Percentiles rank a stretch among this genome's conserved stretches.
These are phyloP conservation scores for Cutaneotrichosporon cavernicola DNA, from an alignment of 1,284 basidiomycete genomes.

Conservation along the genomic window DNA sequence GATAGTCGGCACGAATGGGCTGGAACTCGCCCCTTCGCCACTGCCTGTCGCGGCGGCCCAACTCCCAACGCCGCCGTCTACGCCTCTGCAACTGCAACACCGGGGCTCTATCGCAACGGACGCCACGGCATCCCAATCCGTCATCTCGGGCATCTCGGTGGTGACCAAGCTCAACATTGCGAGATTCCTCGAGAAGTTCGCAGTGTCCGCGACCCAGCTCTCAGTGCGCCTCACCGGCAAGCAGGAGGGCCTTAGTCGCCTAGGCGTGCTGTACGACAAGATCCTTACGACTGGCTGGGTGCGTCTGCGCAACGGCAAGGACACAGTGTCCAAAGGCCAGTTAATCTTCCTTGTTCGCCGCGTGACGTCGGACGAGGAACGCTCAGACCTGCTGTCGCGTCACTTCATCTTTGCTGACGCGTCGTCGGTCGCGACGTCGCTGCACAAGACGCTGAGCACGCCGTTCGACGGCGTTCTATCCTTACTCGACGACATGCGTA, in stretches of 20 bases:
- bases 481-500: conserved; percentile 50
- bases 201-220: conserved; percentile 40
- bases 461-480: conserved; percentile 51
- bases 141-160: conserved; percentile 6
- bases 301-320: conserved; percentile 38
- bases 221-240: conserved; percentile 46
- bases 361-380: conserved; percentile 48
- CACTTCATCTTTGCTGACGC: conserved; percentile 55
- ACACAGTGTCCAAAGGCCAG: conserved; percentile 55
- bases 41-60: background rate
- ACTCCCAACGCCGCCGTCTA: background rate
- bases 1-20: background rate
- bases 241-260: conserved; percentile 41
- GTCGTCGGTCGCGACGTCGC: conserved; percentile 46
- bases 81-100: background rate
- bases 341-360: conserved; percentile 54
- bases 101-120: conserved; percentile 17
- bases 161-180: conserved; percentile 32
- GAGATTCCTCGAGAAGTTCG: conserved; percentile 52
- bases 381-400: conserved; percentile 48
- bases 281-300: conserved; percentile 55
- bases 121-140: conserved; percentile 13
- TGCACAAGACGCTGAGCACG: conserved; percentile 53
- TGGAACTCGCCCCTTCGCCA: background rate
- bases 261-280: conserved; percentile 55